Base-by-base conservation (phyloP, 2,329 filamentous ascomycete genomes). In the Ceratocystis huliohia region DNA sequence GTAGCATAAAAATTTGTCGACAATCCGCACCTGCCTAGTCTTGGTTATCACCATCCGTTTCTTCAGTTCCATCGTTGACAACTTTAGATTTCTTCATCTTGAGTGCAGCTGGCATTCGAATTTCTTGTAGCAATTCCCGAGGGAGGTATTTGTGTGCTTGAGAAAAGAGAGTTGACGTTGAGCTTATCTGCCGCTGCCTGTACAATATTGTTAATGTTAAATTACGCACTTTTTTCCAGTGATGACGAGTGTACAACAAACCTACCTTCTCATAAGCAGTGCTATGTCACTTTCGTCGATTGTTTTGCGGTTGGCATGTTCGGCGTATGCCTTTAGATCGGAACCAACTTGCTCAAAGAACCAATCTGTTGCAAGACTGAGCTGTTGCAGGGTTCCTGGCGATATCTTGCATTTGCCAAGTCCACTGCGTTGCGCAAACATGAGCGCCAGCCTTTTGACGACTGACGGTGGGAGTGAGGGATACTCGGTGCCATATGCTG, bases 281-380 rank as follows among this genome's bases (percentile, higher is more conserved):
- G 90, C 78, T 71, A 95, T 85, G 74, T 96, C 91, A 70, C 83
- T 88, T 74, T 94, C 89, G 71, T 96, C 89, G 70, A 96, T 91
- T 2, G 86, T 91, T 75, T 88, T 94, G 41, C 91, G 84, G 41
- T 88, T 87, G 4, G 88, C 91, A 74, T 96, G 91, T 68, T 84
- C 81, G 20, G 91, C 88, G 74, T 92, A 96, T 1, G 86, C 87
- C 13, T 84, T 83, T 65, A 96, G 76, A 73, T 96, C 91, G 68
- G 91, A 88, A 61, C 88, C 85, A 1, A 89, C 78, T 74, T 96
- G 91, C 76, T 95, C 90, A 74, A 96, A 96, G 75, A 91, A 96
- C 88, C 90, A 94, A 69, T 95, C 89, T 2, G 89, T 89, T 0
- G 91, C 89, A 73, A 91, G 87, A 72, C 87, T 85, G 65, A 96